A percentile compares a stretch with the other conserved stretches of the same genome.
Evolutionary conservation across 176 grass and related monocot genomes (phyloP).

Genomic region (Musa troglodytarum): DNA sequence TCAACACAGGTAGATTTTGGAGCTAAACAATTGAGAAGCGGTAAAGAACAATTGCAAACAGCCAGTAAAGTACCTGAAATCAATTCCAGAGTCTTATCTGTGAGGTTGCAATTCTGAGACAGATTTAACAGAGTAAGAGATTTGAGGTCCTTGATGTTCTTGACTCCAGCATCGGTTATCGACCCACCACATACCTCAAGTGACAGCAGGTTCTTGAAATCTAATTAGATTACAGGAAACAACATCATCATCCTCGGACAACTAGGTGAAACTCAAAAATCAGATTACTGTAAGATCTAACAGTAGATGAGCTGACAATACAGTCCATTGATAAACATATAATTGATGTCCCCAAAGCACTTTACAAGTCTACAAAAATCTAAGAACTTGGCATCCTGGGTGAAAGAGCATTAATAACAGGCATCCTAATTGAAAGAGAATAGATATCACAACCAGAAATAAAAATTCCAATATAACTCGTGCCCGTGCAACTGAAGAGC

Average conservation of each 20-base stretch:
- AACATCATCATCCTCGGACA: background rate
- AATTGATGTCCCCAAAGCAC: no score
- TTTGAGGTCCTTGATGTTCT: constrained; percentile 92
- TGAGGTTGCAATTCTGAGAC: constrained; percentile 74
- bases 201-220: constrained; percentile 78
- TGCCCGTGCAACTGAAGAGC: no score
- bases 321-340: no score
- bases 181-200: constrained; percentile 82
- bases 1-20: background rate
- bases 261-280: background rate
- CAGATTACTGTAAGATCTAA: background rate
- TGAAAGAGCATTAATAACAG: no score
- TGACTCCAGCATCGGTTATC: constrained; percentile 75
- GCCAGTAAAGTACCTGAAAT: constrained; percentile 41
- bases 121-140: constrained; percentile 69
- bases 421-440: no score
- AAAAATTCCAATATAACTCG: no score
- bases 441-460: no score
- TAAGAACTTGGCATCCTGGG: no score
- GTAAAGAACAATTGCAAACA: background rate
- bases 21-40: background rate
- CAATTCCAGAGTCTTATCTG: constrained; percentile 73
- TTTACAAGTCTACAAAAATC: no score
- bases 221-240: constrained; percentile 29
- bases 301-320: no score